phyloP scores from a whole-genome alignment of 805 yeast genomes.

The Ogataea philodendri region DNA sequence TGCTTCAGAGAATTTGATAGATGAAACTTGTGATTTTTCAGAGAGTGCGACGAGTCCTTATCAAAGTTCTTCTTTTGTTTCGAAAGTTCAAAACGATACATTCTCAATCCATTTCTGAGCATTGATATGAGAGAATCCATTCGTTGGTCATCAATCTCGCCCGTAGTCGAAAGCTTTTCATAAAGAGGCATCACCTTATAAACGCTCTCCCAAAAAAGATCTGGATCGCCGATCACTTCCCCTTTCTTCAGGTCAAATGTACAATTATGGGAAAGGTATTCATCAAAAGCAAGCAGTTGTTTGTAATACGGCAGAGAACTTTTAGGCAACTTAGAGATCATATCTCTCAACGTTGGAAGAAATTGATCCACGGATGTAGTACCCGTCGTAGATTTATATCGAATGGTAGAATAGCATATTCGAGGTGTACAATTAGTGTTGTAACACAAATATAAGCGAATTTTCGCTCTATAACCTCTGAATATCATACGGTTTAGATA shows the following conservation, averaged over 20 bases:
- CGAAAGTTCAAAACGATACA: conserved; percentile 50
- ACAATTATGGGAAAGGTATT: conserved; percentile 38
- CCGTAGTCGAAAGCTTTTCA: conserved; percentile 43
- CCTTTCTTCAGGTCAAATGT: conserved; percentile 35
- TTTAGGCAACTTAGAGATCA: conserved; percentile 23
- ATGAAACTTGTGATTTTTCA: conserved; percentile 46
- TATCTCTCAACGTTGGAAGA: conserved; percentile 13
- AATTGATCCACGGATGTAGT: no score
- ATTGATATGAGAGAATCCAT: conserved; percentile 47
- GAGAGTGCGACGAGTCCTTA: conserved; percentile 49
- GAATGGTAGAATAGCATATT: no score
- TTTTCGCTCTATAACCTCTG: background rate
- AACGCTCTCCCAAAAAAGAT: conserved; percentile 52
- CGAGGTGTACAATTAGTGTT: no score
- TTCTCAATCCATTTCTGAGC: conserved; percentile 54
- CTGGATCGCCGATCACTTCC: conserved; percentile 34
- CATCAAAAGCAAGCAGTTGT: conserved; percentile 52
- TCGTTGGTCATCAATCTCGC: conserved; percentile 45
- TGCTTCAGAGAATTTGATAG: conserved; percentile 44
- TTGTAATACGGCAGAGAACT: conserved; percentile 48
- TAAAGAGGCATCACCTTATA: conserved; percentile 49
- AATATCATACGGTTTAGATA: background rate
- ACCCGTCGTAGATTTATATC: no score
- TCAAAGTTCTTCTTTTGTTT: conserved; percentile 56
- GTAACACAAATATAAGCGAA: no score